Base-by-base conservation (phyloP, 768 basidiomycete genomes). In the Lentinus tigrinus region DNA sequence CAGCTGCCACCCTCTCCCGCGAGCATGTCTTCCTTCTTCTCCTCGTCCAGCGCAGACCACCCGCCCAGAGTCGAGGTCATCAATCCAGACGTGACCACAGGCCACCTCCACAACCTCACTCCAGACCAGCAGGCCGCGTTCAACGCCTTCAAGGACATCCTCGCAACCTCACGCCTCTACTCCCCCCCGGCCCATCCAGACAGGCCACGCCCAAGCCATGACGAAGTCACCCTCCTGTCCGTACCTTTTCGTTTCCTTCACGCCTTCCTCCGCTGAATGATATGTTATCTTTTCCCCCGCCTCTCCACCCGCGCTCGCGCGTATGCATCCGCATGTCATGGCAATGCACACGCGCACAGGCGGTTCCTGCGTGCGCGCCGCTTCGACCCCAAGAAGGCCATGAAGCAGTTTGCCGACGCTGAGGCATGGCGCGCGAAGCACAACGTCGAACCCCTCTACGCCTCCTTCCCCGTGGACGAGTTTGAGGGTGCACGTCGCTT, bases 361-460 rank as follows among this genome's bases (percentile, higher is more conserved):
- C 88, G 93, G 11, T 94, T 93, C 68, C 81, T 94, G 3, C 82
- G 91, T n/a, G 93, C 93, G 5, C 78, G 93, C 57, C 77, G 77
- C 56, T 93, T 85, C 68, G 81, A 89, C 58, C 73, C 79, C 14
- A 63, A 71, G 19, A 81, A 82, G 57, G 91, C 91, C 0, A 76
- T 83, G 70, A 81, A 83, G 58, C 89, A 93, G 67, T 93, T 93
- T 66, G 70, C 83, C 2, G 79, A 81, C 16, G 75, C 87, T 0
- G 84, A 88, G 65, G 75, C 77, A 4, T 95, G 93, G 93, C 75
- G 90, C 59, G 76, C 76, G 64, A 73, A 81, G 65, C 75, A 87
- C 65, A 70, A 82, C 31, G 83, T 93, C 3, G 78, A 82, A 28
- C 75, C 77, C n/a, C 74, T 93, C 13, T 93, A 84, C 69, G 74